Percentiles rank a stretch among this genome's conserved stretches.
These are phyloP conservation scores for Colletotrichum sp. DNA, from an alignment of 2,329 filamentous ascomycete genomes.

Conservation along the genomic window DNA sequence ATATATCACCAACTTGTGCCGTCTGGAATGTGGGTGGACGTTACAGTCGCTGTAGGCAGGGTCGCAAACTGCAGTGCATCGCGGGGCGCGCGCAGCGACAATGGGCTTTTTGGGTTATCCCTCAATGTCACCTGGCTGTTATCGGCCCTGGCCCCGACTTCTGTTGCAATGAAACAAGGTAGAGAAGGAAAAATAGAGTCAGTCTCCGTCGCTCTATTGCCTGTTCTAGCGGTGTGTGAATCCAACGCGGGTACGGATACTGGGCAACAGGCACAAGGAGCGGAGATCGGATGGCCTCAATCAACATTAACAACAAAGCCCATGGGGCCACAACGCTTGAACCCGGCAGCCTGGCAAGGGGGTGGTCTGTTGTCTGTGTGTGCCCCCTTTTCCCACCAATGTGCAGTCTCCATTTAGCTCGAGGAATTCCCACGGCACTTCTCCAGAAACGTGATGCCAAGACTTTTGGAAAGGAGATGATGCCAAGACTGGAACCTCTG, in stretches of 20 bases:
- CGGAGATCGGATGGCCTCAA: not conserved
- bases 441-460: not conserved
- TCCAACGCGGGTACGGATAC: not conserved
- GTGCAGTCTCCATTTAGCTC: not conserved
- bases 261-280: not conserved
- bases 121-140: not conserved
- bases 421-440: not conserved
- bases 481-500: constrained; percentile 3
- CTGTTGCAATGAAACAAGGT: not conserved
- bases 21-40: not conserved
- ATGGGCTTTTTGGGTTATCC: not conserved
- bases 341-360: not conserved
- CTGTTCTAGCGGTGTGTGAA: not conserved
- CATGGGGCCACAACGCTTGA: not conserved
- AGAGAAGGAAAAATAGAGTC: not conserved
- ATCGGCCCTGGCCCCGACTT: not conserved
- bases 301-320: not conserved
- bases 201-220: not conserved
- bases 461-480: constrained; percentile 9
- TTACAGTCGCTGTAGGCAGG: not conserved
- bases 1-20: constrained; percentile 1
- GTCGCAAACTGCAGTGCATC: not conserved
- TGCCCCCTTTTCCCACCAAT: constrained; percentile 2
- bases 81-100: not conserved
- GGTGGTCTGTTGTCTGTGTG: not conserved